Evolutionary conservation across 2,329 filamentous ascomycete species (phyloP).

Genomic region (Curvularia verruculosa): DNA sequence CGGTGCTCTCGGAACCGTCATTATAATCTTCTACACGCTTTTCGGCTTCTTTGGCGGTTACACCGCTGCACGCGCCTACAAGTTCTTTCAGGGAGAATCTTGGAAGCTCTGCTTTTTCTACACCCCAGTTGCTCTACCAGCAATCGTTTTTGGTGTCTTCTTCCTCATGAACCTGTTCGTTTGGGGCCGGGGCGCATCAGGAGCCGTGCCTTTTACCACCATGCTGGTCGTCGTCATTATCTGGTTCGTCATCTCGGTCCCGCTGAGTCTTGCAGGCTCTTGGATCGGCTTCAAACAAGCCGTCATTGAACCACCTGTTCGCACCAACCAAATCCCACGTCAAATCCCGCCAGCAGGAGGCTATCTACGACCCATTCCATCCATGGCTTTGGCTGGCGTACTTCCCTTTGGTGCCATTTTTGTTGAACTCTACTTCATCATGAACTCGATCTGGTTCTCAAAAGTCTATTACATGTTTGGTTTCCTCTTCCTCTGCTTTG

Average conservation of each 20-base stretch:
- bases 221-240: constrained; percentile 94
- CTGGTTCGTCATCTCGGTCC: constrained; percentile 97
- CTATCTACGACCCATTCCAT: constrained; percentile 85
- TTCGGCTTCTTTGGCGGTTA: constrained; percentile 94
- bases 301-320: constrained; percentile 78
- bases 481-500: constrained; percentile 97
- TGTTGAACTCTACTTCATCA: constrained; percentile 98
- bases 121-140: constrained; percentile 85
- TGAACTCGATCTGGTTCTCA: constrained; percentile 98
- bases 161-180: constrained; percentile 96
- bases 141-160: constrained; percentile 83
- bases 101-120: constrained; percentile 94
- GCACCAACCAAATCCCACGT: constrained; percentile 96
- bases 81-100: constrained; percentile 85
- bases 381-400: constrained; percentile 89
- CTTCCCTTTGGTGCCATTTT: constrained; percentile 97
- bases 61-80: constrained; percentile 87
- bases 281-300: constrained; percentile 85
- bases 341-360: constrained; percentile 87
- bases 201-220: constrained; percentile 93
- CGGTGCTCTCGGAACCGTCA: constrained; percentile 89
- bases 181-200: constrained; percentile 89
- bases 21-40: constrained; percentile 90
- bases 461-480: constrained; percentile 99
- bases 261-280: constrained; percentile 85